Evolutionary conservation across 225 moss, liverwort and hornwort genomes (phyloP).

Genomic region (Pseudoscleropodium purum): DNA sequence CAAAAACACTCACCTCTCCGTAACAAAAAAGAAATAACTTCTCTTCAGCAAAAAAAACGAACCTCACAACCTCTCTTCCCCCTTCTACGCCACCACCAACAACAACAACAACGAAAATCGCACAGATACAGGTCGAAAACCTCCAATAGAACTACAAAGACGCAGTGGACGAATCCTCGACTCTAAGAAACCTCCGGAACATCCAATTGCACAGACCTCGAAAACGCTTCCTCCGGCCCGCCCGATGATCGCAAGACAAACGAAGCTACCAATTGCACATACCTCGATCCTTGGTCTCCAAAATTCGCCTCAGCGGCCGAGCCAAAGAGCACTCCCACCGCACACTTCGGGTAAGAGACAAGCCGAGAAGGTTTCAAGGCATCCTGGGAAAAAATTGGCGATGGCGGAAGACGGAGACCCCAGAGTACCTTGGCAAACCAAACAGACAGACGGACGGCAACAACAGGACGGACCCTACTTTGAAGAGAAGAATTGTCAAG

Average conservation of each 20-base stretch:
- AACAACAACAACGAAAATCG: neutral
- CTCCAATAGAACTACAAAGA: neutral
- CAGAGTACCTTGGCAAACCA: neutral
- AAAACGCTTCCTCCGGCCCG: neutral
- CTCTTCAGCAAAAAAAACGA: neutral
- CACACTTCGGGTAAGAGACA: neutral
- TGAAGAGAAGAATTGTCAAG: neutral
- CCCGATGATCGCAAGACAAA: neutral
- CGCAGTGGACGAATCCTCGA: neutral
- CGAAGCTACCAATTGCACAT: neutral
- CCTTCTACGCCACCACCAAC: neutral
- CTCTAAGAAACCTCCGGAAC: neutral
- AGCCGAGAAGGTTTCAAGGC: neutral
- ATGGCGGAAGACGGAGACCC: neutral
- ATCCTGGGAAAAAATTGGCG: neutral
- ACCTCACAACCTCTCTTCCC: neutral
- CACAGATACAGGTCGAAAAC: neutral
- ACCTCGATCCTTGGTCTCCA: neutral
- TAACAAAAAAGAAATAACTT: neutral
- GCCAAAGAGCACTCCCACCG: neutral
- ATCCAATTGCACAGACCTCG: neutral
- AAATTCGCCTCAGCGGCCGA: neutral
- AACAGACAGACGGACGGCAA: neutral
- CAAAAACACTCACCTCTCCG: neutral
- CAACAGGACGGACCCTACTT: constrained; percentile 1